Percentiles rank a stretch among this genome's conserved stretches.
Evolutionary conservation across 2,329 filamentous ascomycete species (phyloP).

Genomic region (Phialophora tarda): DNA sequence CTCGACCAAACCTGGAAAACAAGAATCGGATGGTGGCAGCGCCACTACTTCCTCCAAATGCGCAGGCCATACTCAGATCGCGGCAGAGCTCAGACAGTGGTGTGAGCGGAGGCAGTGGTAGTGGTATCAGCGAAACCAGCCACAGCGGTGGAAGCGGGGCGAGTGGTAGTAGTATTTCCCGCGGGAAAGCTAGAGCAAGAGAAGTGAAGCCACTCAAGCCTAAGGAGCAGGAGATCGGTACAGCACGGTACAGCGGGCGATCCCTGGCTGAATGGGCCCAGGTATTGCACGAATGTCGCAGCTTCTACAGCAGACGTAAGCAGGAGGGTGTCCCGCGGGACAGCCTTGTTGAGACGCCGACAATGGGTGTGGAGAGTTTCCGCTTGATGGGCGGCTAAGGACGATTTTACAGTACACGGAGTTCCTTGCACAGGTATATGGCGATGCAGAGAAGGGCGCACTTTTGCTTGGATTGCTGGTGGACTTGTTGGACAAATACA

Average conservation of each 20-base stretch:
- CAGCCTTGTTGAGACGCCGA: slow-evolving; percentile 65
- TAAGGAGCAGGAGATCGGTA: slow-evolving; percentile 43
- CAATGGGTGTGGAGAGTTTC: slow-evolving; percentile 66
- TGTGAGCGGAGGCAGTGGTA: slow-evolving; percentile 9
- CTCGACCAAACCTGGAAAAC: slow-evolving; percentile 55
- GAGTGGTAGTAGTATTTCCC: slow-evolving; percentile 21
- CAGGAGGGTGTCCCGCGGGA: slow-evolving; percentile 66
- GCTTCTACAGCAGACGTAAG: slow-evolving; percentile 66
- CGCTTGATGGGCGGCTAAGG: slow-evolving; percentile 45
- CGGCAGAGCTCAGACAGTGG: slow-evolving; percentile 26
- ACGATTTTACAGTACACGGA: background rate
- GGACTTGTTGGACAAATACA: slow-evolving; percentile 6
- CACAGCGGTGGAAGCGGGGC: slow-evolving; percentile 20
- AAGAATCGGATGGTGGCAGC: slow-evolving; percentile 60
- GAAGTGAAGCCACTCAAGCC: slow-evolving; percentile 38
- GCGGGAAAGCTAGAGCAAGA: slow-evolving; percentile 33
- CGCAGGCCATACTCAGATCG: slow-evolving; percentile 56
- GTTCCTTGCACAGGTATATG: background rate
- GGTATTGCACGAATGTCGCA: slow-evolving; percentile 66
- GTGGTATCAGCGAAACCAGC: slow-evolving; percentile 11
- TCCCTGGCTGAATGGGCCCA: slow-evolving; percentile 69
- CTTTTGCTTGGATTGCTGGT: background rate
- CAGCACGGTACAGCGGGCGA: slow-evolving; percentile 65
- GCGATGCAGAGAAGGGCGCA: background rate
- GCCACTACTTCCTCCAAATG: slow-evolving; percentile 62